Evolutionary conservation across 495 filamentous ascomycete species (phyloP).

Genomic region (Lineolata rhizophorae): DNA sequence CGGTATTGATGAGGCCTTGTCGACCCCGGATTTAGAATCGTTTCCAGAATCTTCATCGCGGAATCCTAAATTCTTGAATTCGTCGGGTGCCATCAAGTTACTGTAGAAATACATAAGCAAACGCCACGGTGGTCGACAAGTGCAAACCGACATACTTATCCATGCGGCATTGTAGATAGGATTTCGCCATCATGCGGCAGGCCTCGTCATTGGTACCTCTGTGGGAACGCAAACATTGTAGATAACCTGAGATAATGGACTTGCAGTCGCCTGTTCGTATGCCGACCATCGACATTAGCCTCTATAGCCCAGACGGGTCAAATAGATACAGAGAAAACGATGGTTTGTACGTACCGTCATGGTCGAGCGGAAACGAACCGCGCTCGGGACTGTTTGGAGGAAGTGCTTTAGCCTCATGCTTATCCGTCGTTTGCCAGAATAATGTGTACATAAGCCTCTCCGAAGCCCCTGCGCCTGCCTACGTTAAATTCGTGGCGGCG

Average conservation of each 20-base stretch:
- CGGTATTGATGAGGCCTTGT: too few relatives aligned
- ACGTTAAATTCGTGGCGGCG: not conserved
- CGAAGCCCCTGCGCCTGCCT: not conserved
- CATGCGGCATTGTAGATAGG: conserved; percentile 82
- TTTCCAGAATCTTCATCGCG: conserved; percentile 26
- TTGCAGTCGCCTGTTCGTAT: conserved; percentile 65
- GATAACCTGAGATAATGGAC: conserved; percentile 57
- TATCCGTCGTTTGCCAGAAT: too few relatives aligned
- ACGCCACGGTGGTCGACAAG: too few relatives aligned
- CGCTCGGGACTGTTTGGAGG: conserved; percentile 49
- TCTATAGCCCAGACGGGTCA: too few relatives aligned
- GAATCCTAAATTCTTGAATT: conserved; percentile 82
- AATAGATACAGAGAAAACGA: too few relatives aligned
- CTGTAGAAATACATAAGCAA: too few relatives aligned
- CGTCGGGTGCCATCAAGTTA: conserved; percentile 87
- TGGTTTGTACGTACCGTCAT: conserved; percentile 65
- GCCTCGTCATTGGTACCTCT: conserved; percentile 68
- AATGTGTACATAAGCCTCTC: not conserved
- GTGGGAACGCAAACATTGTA: conserved; percentile 61
- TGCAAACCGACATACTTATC: conserved; percentile 78
- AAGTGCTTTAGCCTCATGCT: not conserved
- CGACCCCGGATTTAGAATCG: too few relatives aligned
- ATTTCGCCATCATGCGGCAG: conserved; percentile 67
- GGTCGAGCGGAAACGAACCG: conserved; percentile 90
- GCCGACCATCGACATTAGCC: too few relatives aligned